These are phyloP conservation scores for Bremia lactucae DNA, from an alignment of 352 stramenopile genomes.

Conservation along the genomic window DNA sequence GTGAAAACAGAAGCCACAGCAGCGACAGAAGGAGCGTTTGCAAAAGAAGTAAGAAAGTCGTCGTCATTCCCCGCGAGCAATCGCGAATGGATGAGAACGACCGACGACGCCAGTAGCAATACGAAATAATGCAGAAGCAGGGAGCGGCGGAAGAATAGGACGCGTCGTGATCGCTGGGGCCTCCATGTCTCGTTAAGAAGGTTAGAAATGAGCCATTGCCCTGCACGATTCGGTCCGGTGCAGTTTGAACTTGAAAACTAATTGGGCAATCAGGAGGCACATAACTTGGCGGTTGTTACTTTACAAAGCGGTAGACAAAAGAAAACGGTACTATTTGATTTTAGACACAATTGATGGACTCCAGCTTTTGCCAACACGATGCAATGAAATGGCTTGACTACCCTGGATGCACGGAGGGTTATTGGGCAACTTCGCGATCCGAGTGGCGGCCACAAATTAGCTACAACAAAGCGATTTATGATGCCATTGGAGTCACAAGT, in stretches of 20 bases:
- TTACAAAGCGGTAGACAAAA: no score
- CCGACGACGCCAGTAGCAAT: slow-evolving; percentile 1
- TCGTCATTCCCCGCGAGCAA: slow-evolving; percentile 34
- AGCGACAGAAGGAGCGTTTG: slow-evolving; percentile 35
- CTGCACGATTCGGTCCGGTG: slow-evolving; percentile 80
- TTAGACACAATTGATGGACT: no score
- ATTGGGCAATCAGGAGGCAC: slow-evolving; percentile 93
- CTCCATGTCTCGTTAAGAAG: no score
- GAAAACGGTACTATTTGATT: no score
- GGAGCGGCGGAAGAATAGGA: slow-evolving; percentile 9
- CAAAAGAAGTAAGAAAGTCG: slow-evolving; percentile 44
- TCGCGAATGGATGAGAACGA: slow-evolving; percentile 21
- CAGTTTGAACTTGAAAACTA: slow-evolving; percentile 89
- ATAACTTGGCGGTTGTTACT: no score
- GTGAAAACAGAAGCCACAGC: slow-evolving; percentile 16
- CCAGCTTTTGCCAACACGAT: no score
- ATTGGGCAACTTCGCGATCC: no score
- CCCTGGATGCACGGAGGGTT: no score
- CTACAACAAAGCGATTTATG: slow-evolving; percentile 83
- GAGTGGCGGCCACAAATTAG: no score
- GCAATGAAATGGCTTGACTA: no score
- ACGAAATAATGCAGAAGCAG: slow-evolving; percentile 14
- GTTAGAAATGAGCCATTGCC: no score
- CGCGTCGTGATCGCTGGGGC: no score
- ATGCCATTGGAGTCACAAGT: slow-evolving; percentile 62